Percentiles rank a stretch among this genome's conserved stretches.
Evolutionary conservation across 2,329 filamentous ascomycete species (phyloP).

Genomic region (Graphiopsis chlorocephala): DNA sequence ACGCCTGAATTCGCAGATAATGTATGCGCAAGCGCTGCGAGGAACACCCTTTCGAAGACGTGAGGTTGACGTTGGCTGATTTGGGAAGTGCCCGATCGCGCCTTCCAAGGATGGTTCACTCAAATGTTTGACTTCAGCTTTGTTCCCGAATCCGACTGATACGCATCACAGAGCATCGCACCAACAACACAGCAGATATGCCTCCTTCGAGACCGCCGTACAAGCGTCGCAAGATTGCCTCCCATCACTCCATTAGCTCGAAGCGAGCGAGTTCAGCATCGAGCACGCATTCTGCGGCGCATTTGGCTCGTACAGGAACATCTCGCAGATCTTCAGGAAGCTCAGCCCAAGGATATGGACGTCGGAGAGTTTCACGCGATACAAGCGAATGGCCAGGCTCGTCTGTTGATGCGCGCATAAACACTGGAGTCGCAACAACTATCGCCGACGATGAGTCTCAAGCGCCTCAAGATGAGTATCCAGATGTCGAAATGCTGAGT

Average conservation of each 20-base stretch:
- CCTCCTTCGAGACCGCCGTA: not conserved
- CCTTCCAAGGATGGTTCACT: not conserved
- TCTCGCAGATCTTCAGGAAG: not conserved
- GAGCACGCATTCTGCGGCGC: not conserved
- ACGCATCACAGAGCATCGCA: not conserved
- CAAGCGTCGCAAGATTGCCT: constrained; percentile 18
- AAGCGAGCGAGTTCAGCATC: not conserved
- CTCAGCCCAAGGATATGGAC: not conserved
- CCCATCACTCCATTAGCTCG: not conserved
- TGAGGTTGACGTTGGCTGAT: not conserved
- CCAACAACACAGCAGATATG: not conserved
- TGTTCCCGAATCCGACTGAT: not conserved
- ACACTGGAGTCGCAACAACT: not conserved
- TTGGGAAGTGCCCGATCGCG: not conserved
- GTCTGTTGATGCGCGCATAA: not conserved
- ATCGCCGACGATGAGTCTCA: not conserved
- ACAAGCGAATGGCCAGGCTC: not conserved
- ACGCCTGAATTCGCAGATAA: not conserved
- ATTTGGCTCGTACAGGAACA: not conserved
- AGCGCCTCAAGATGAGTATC: not conserved
- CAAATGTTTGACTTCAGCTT: not conserved
- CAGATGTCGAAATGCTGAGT: constrained; percentile 48
- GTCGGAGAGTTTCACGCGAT: not conserved
- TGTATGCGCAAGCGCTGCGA: not conserved
- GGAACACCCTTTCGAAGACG: not conserved